These are phyloP conservation scores for Erodium texanum DNA, from an alignment of 441 rosid genomes.

Conservation along the genomic window DNA sequence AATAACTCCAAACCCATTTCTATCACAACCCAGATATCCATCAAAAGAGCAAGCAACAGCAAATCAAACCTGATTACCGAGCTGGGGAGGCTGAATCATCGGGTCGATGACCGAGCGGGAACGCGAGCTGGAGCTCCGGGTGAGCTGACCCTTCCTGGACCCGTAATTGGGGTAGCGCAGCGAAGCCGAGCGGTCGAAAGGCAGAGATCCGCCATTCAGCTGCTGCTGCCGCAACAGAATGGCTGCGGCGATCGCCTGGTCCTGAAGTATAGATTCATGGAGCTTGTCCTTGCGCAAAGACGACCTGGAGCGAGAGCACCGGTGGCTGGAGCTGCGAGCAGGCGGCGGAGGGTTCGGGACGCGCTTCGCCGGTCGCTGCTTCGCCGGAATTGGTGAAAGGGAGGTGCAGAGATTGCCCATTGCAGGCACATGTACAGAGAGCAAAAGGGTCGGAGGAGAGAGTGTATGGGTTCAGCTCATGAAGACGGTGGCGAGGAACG, in stretches of 20 bases:
- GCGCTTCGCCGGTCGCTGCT: slow-evolving; percentile 39
- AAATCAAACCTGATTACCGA: slow-evolving; percentile 49
- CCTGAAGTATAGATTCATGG: slow-evolving; percentile 51
- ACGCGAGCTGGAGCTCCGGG: slow-evolving; percentile 81
- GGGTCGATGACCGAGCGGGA: slow-evolving; percentile 80
- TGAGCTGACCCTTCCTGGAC: slow-evolving; percentile 56
- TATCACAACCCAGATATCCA: too few relatives aligned
- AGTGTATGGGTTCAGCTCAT: too few relatives aligned
- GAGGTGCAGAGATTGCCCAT: slow-evolving; percentile 89
- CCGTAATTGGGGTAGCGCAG: slow-evolving; percentile 46
- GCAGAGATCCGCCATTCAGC: slow-evolving; percentile 26
- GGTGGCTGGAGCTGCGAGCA: slow-evolving; percentile 10
- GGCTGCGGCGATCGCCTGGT: slow-evolving; percentile 74
- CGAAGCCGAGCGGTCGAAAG: slow-evolving; percentile 70
- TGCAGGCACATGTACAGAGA: neutral
- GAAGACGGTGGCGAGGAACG: too few relatives aligned
- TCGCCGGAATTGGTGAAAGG: slow-evolving; percentile 44
- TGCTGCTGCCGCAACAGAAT: slow-evolving; percentile 23
- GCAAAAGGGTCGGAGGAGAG: too few relatives aligned
- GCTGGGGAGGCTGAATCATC: slow-evolving; percentile 75
- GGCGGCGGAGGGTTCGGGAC: slow-evolving; percentile 26
- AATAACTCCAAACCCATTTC: too few relatives aligned
- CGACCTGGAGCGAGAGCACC: slow-evolving; percentile 60
- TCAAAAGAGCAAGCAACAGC: neutral
- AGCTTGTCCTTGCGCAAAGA: slow-evolving; percentile 40